A percentile compares a stretch with the other conserved stretches of the same genome.
Evolutionary conservation across 805 yeast species (phyloP).

Genomic region (Yarrowia osloensis): DNA sequence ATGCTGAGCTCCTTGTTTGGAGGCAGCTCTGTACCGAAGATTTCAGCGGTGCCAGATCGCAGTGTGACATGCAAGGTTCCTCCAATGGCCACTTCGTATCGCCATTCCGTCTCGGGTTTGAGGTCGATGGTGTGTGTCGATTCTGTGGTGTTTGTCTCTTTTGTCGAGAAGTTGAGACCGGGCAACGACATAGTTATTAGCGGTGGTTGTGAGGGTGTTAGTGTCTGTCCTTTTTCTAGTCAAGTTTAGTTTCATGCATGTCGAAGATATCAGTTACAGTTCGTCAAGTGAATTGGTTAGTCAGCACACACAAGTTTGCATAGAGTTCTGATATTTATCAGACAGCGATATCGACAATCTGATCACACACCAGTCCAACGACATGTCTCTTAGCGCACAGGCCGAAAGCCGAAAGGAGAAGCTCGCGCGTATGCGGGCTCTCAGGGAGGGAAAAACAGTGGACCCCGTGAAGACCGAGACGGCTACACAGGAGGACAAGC

Average conservation of each 20-base stretch:
- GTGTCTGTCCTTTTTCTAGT: neutral
- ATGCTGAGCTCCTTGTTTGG: constrained; percentile 63
- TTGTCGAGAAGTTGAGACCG: constrained; percentile 30
- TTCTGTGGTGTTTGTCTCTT: constrained; percentile 17
- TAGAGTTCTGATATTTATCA: neutral
- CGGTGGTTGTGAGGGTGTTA: neutral
- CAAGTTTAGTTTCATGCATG: constrained; percentile 10
- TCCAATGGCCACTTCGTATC: constrained; percentile 65
- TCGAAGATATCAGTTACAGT: neutral
- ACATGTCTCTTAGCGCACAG: constrained; percentile 36
- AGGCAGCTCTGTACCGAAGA: constrained; percentile 91
- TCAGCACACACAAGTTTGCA: neutral
- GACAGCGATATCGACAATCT: neutral
- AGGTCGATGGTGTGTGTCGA: constrained; percentile 35
- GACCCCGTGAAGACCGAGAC: neutral
- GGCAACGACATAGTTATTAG: constrained; percentile 32
- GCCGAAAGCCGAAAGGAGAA: constrained; percentile 41
- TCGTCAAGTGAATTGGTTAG: neutral
- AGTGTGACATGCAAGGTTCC: constrained; percentile 55
- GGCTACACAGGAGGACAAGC: neutral
- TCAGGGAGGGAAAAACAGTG: constrained; percentile 34
- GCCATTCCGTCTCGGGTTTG: constrained; percentile 60
- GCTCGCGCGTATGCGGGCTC: constrained; percentile 40
- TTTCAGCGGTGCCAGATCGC: constrained; percentile 74
- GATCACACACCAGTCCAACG: constrained; percentile 17